Evolutionary conservation across 306 rosid species (phyloP).

Genomic region (Trichosanthes cucumerina): DNA sequence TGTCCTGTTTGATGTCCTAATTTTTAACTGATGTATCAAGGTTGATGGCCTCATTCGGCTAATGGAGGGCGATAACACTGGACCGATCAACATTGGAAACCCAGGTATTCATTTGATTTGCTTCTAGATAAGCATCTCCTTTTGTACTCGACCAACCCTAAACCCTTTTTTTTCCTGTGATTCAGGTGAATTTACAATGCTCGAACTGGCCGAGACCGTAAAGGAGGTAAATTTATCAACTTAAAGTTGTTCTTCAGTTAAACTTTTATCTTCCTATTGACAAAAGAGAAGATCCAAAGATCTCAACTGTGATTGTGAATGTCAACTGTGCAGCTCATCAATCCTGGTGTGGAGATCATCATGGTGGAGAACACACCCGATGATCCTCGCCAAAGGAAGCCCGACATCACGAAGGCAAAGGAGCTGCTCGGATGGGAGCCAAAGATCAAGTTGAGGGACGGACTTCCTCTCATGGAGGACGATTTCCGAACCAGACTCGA

Average conservation of each 20-base stretch:
- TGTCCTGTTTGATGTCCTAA: background rate
- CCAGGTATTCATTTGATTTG: slow-evolving; percentile 22
- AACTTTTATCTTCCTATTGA: background rate
- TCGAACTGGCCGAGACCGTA: slow-evolving; percentile 86
- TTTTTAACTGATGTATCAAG: slow-evolving; percentile 10
- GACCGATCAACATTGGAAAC: slow-evolving; percentile 50
- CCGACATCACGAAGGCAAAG: slow-evolving; percentile 38
- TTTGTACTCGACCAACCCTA: background rate
- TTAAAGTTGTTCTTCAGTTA: background rate
- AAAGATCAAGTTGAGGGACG: slow-evolving; percentile 32
- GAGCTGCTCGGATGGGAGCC: slow-evolving; percentile 46
- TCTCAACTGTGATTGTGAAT: background rate
- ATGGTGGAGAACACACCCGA: slow-evolving; percentile 42
- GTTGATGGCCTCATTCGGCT: slow-evolving; percentile 46
- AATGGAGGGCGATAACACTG: slow-evolving; percentile 41
- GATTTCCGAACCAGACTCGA: slow-evolving; percentile 39
- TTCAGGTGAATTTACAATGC: slow-evolving; percentile 93
- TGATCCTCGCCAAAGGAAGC: slow-evolving; percentile 51
- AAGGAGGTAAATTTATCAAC: slow-evolving; percentile 50
- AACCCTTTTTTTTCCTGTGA: background rate
- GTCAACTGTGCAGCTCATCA: slow-evolving; percentile 28
- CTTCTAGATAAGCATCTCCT: background rate
- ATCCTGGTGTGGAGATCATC: slow-evolving; percentile 34
- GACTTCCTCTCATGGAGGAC: slow-evolving; percentile 49
- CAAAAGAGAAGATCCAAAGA: background rate